A percentile compares a stretch with the other conserved stretches of the same genome.
Evolutionary conservation across 2,329 filamentous ascomycete species (phyloP).

Genomic region (Coniella lustricola): DNA sequence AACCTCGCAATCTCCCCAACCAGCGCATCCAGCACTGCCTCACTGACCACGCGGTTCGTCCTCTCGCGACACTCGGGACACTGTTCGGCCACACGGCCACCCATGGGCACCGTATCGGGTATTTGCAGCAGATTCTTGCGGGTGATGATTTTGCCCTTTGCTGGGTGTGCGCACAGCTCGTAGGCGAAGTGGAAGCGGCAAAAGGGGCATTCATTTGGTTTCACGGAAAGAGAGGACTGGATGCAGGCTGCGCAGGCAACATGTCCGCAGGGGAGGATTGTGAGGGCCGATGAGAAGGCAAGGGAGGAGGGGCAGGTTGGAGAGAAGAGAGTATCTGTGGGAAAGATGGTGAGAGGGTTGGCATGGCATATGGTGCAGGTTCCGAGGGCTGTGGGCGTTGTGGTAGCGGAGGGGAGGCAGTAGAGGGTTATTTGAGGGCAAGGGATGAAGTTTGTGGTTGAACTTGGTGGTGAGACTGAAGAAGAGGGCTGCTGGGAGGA

Average conservation of each 20-base stretch:
- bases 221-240: background rate
- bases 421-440: conserved; percentile 7
- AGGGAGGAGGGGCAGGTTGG: too few relatives aligned
- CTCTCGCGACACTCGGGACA: conserved; percentile 1
- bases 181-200: conserved; percentile 3
- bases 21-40: background rate
- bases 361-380: conserved; percentile 6
- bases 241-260: conserved; percentile 6
- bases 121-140: conserved; percentile 2
- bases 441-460: conserved; percentile 7
- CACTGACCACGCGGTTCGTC: background rate
- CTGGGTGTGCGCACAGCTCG: conserved; percentile 8
- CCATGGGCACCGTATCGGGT: conserved; percentile 7
- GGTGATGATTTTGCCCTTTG: background rate
- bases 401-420: background rate
- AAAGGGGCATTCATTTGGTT: conserved; percentile 7
- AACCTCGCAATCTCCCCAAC: background rate
- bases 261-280: conserved; percentile 10
- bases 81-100: conserved; percentile 1
- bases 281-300: background rate
- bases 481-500: conserved; percentile 8
- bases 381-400: background rate
- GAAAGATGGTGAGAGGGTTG: background rate
- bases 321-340: background rate
- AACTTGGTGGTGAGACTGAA: background rate